These are phyloP conservation scores for Populus ilicifolia DNA, from an alignment of 345 rosid species.

Conservation along the genomic window DNA sequence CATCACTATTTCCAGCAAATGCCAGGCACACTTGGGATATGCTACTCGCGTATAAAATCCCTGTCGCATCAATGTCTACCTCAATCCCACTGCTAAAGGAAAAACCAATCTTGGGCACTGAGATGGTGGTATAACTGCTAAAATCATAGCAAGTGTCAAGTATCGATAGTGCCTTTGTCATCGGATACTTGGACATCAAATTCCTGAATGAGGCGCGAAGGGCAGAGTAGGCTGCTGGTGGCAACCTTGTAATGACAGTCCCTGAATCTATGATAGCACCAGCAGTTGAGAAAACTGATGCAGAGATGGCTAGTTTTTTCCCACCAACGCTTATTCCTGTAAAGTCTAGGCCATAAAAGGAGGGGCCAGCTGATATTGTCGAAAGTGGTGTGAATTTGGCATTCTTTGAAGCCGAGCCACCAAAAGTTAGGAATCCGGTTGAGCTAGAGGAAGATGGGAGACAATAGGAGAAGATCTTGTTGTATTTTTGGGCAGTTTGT, in stretches of 20 bases:
- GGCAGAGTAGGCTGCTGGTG: constrained; percentile 56
- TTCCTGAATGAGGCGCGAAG: constrained; percentile 42
- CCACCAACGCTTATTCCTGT: constrained; percentile 56
- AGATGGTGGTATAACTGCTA: constrained; percentile 24
- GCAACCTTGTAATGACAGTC: constrained; percentile 78
- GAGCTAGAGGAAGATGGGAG: constrained; percentile 63
- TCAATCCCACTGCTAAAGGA: constrained; percentile 40
- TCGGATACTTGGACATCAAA: constrained; percentile 55
- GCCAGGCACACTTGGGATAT: constrained; percentile 71
- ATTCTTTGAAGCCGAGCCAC: constrained; percentile 29
- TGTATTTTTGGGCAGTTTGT: constrained; percentile 58
- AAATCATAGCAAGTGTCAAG: constrained; percentile 82
- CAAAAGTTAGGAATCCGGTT: constrained; percentile 70
- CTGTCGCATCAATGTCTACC: constrained; percentile 42
- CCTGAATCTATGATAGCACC: constrained; percentile 83
- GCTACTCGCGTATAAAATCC: constrained; percentile 40
- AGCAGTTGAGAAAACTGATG: constrained; percentile 42
- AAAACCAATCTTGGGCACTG: constrained; percentile 50
- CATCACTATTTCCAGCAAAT: constrained; percentile 62
- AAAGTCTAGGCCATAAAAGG: constrained; percentile 67
- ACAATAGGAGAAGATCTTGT: constrained; percentile 75
- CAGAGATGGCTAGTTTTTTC: constrained; percentile 37
- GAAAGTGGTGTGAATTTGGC: constrained; percentile 59
- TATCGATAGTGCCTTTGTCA: constrained; percentile 47
- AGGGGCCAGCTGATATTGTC: constrained; percentile 24